phyloP scores from a whole-genome alignment of 805 yeast species.

The Myxozyma neotropica region DNA sequence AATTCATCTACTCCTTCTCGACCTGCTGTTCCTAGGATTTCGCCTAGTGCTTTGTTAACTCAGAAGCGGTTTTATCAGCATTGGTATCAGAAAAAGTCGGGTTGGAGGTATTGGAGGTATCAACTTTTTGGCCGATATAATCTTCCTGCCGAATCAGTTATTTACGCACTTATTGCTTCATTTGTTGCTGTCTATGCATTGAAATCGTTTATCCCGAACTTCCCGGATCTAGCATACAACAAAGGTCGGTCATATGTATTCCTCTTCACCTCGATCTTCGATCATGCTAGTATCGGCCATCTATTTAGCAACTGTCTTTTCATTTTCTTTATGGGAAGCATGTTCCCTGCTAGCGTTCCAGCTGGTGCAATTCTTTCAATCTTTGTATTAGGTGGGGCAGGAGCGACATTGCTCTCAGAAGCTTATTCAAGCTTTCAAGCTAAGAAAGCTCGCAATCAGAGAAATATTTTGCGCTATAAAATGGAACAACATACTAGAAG shows the following conservation, averaged over 20 bases:
- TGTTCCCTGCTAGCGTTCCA: slow-evolving; percentile 21
- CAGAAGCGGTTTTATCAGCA: slow-evolving; percentile 21
- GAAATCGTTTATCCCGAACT: slow-evolving; percentile 16
- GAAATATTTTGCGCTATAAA: neutral
- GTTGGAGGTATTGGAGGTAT: slow-evolving; percentile 10
- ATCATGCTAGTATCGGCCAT: slow-evolving; percentile 17
- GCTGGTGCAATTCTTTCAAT: slow-evolving; percentile 13
- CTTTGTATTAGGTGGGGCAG: slow-evolving; percentile 16
- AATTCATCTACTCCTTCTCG: neutral
- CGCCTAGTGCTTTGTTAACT: neutral
- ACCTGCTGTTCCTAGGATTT: neutral
- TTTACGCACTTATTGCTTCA: slow-evolving; percentile 18
- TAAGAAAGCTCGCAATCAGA: neutral
- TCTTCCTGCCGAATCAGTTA: slow-evolving; percentile 9
- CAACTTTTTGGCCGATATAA: neutral
- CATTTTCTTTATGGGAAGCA: slow-evolving; percentile 9
- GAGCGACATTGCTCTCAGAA: slow-evolving; percentile 6
- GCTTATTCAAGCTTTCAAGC: neutral
- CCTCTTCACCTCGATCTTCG: slow-evolving; percentile 21
- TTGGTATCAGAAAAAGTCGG: slow-evolving; percentile 17
- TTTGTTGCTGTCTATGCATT: slow-evolving; percentile 19
- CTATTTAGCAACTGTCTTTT: slow-evolving; percentile 19
- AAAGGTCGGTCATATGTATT: neutral
- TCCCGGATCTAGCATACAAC: slow-evolving; percentile 16
- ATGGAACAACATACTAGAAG: neutral